These are phyloP conservation scores for Cucurbita argyrosperma DNA, from an alignment of 306 rosid genomes.

Conservation along the genomic window DNA sequence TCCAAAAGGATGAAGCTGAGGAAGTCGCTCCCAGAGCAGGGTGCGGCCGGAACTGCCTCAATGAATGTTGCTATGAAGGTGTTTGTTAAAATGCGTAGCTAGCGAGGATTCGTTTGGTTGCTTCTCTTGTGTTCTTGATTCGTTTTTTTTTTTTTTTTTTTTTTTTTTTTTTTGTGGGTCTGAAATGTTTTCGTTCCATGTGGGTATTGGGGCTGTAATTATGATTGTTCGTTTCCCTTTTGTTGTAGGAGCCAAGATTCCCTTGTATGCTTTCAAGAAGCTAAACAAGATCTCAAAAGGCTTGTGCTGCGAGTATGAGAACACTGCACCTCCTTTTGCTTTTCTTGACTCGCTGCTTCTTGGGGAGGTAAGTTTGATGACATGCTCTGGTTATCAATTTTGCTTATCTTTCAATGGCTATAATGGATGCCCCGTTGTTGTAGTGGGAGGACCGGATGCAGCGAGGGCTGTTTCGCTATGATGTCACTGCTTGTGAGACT, in stretches of 20 bases:
- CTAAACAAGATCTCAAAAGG: constrained; percentile 23
- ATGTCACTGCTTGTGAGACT: constrained; percentile 87
- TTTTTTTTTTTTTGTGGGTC: too few relatives aligned
- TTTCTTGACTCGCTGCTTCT: constrained; percentile 82
- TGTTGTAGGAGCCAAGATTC: constrained; percentile 65
- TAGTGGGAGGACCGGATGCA: constrained; percentile 98
- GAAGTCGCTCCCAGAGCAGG: constrained; percentile 36
- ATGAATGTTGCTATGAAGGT: constrained; percentile 76
- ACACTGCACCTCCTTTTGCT: constrained; percentile 46
- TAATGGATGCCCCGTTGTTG: constrained; percentile 1
- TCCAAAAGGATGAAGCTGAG: constrained; percentile 60
- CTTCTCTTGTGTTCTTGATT: background rate
- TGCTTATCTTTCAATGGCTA: background rate
- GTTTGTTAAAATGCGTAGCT: background rate
- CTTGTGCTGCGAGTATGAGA: constrained; percentile 10
- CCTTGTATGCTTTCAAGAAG: constrained; percentile 68
- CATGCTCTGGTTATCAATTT: background rate
- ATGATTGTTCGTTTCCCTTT: background rate
- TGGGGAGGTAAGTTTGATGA: constrained; percentile 44
- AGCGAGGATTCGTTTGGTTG: background rate
- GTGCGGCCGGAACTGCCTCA: constrained; percentile 75
- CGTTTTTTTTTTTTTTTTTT: too few relatives aligned
- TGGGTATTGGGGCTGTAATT: background rate
- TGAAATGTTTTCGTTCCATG: background rate
- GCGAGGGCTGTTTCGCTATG: constrained; percentile 82